These are phyloP conservation scores for Phytopythium vexans DNA, from an alignment of 352 stramenopile species.

Conservation along the genomic window DNA sequence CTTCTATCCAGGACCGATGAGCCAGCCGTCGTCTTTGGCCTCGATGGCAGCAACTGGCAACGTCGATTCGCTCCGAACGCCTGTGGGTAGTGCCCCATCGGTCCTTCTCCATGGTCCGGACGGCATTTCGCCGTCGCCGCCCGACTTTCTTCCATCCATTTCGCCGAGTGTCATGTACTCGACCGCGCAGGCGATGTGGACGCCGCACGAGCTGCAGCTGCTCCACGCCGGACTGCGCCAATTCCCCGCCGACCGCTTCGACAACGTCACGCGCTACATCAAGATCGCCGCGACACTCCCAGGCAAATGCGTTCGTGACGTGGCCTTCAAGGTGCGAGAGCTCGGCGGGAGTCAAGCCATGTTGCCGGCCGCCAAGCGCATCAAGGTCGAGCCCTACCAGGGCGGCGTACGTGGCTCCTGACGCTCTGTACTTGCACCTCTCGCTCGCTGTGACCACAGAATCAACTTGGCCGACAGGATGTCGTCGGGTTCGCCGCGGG, in stretches of 20 bases:
- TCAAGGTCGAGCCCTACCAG: conserved; percentile 57
- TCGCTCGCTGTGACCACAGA: too few species aligned
- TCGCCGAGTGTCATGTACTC: conserved; percentile 63
- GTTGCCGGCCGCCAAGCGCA: conserved; percentile 37
- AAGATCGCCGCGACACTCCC: conserved; percentile 70
- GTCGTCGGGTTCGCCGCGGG: neutral
- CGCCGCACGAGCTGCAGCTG: conserved; percentile 57
- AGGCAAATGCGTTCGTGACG: conserved; percentile 69
- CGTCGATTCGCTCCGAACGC: too few species aligned
- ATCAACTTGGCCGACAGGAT: neutral
- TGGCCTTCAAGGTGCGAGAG: conserved; percentile 64
- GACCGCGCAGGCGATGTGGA: conserved; percentile 52
- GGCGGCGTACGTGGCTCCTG: conserved; percentile 2
- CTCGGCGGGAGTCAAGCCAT: conserved; percentile 3
- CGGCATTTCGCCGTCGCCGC: too few species aligned
- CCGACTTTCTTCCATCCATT: conserved; percentile 35
- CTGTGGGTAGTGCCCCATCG: too few species aligned
- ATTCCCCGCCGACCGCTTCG: conserved; percentile 56
- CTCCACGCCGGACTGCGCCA: conserved; percentile 51
- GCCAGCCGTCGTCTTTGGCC: too few species aligned
- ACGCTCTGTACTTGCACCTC: too few species aligned
- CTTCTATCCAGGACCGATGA: too few species aligned
- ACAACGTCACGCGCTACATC: conserved; percentile 84
- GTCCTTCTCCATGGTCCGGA: too few species aligned
- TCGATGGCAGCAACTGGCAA: too few species aligned